Conservation (phyloP, 495 filamentous ascomycete species). For the Acidomyces sp. region DNA sequence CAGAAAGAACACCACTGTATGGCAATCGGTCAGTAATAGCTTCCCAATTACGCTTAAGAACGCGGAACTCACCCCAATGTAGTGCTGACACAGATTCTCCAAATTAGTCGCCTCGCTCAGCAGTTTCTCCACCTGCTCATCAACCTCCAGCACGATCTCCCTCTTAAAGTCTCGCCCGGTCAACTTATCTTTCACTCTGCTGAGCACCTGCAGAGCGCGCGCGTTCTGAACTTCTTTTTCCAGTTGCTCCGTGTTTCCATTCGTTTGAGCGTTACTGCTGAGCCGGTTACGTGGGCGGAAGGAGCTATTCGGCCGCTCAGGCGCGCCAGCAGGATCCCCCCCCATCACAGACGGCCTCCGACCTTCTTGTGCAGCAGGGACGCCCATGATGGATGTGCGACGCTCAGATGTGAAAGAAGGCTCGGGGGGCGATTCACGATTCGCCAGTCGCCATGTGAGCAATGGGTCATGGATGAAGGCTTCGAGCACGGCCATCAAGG, state of each 20-base stretch:
- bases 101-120: slow-evolving; percentile 89
- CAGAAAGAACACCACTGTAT: slow-evolving; percentile 16
- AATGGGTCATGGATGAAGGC: slow-evolving; percentile 98
- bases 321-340: slow-evolving; percentile 7
- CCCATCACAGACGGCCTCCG: slow-evolving; percentile 18
- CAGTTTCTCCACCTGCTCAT: slow-evolving; percentile 82
- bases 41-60: slow-evolving; percentile 24
- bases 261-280: slow-evolving; percentile 19
- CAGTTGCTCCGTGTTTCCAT: slow-evolving; percentile 29
- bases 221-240: slow-evolving; percentile 79
- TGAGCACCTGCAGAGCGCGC: slow-evolving; percentile 79
- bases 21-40: not conserved
- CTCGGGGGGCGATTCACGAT: slow-evolving; percentile 66
- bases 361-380: slow-evolving; percentile 23
- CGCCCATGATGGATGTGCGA: slow-evolving; percentile 54
- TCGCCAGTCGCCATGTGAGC: slow-evolving; percentile 89
- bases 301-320: slow-evolving; percentile 14
- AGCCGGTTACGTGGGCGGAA: slow-evolving; percentile 26
- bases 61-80: slow-evolving; percentile 96
- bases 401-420: slow-evolving; percentile 71
- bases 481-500: slow-evolving; percentile 94
- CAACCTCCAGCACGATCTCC: slow-evolving; percentile 69
- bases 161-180: slow-evolving; percentile 57
- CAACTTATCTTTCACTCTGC: slow-evolving; percentile 85
- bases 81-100: slow-evolving; percentile 97